These are phyloP conservation scores for Epichloe festucae DNA, from an alignment of 2,329 filamentous ascomycete species.

Conservation along the genomic window DNA sequence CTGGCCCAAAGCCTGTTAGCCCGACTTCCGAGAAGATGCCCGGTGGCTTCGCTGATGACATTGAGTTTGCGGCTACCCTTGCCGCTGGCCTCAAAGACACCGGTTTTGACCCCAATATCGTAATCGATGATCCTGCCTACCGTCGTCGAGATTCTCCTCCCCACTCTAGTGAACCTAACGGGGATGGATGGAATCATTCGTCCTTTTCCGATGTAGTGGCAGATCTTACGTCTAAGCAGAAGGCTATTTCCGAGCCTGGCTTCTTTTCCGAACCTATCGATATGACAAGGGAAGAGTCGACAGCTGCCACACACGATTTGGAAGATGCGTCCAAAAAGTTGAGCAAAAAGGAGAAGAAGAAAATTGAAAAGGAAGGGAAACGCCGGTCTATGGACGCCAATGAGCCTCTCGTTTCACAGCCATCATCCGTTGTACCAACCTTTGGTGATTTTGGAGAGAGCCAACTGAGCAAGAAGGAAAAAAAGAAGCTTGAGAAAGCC, in stretches of 20 bases:
- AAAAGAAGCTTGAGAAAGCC: constrained; percentile 30
- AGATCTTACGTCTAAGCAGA: constrained; percentile 19
- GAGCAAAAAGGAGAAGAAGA: constrained; percentile 38
- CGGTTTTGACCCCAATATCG: constrained; percentile 58
- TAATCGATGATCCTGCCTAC: constrained; percentile 53
- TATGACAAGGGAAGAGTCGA: constrained; percentile 22
- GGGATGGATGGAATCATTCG: constrained; percentile 30
- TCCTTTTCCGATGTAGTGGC: constrained; percentile 36
- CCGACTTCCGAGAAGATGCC: constrained; percentile 42
- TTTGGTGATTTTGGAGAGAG: constrained; percentile 12
- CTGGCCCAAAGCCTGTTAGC: constrained; percentile 44
- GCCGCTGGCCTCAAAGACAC: constrained; percentile 56
- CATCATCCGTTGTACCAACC: constrained; percentile 1
- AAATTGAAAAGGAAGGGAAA: constrained; percentile 27
- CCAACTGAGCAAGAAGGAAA: constrained; percentile 34
- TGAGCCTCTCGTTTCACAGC: constrained; percentile 1
- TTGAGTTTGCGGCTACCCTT: constrained; percentile 56
- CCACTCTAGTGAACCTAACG: constrained; percentile 36
- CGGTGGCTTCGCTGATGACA: constrained; percentile 52
- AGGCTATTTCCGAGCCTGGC: constrained; percentile 21
- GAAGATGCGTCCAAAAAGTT: constrained; percentile 18
- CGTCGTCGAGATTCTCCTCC: constrained; percentile 51
- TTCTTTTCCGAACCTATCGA: constrained; percentile 37
- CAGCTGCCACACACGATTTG: constrained; percentile 13
- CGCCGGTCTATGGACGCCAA: constrained; percentile 18